Evolutionary conservation across 2,329 filamentous ascomycete species (phyloP), one percentile per base, ranked within the genome.

Genomic region (Helotiales sp.): DNA sequence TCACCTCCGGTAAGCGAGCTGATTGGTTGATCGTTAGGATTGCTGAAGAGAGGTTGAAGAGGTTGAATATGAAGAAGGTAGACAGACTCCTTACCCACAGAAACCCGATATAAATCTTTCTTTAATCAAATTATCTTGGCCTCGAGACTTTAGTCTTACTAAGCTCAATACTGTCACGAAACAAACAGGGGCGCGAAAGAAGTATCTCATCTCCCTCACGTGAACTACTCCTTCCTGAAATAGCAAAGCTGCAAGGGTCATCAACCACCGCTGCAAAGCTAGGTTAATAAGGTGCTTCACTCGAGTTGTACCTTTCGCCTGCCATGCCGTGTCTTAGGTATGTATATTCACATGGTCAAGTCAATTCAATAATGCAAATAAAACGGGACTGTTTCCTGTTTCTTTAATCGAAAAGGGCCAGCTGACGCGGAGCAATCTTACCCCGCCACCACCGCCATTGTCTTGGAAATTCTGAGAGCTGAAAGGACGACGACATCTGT

Each of bases 391-490:
- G n/a, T n/a, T n/a, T n/a, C n/a, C 11, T 34, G 5, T 34, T 11
- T 34, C 5, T 34, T 34, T 34, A 34, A 5, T 34, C 11, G 17
- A n/a, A 45, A 20, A 20, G 40, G 10, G n/a, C 57, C 57, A 45
- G 26, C 57, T 45, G 40, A 28, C 37, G 57, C 57, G 57, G 57
- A 37, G 15, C 17, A 47, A 60, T n/a, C 22, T 60, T 47, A 60
- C 57, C 57, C 57, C 57, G 57, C 57, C 37, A 60, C 47, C 57
- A 37, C 57, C 57, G 57, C 57, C 37, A 60, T 60, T 22, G 15
- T 28, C 57, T 30, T 28, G 24, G 22, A 43, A 32, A 22, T 28
- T 5, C 24, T 10, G 6, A 45, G 40, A 45, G n/a, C 40, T 45
- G 40, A 45, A 57, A 20, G 40, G 32, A 40, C 24, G 20, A 22